phyloP scores from a whole-genome alignment of 305 asterid species.

The Fraxinus nigra region DNA sequence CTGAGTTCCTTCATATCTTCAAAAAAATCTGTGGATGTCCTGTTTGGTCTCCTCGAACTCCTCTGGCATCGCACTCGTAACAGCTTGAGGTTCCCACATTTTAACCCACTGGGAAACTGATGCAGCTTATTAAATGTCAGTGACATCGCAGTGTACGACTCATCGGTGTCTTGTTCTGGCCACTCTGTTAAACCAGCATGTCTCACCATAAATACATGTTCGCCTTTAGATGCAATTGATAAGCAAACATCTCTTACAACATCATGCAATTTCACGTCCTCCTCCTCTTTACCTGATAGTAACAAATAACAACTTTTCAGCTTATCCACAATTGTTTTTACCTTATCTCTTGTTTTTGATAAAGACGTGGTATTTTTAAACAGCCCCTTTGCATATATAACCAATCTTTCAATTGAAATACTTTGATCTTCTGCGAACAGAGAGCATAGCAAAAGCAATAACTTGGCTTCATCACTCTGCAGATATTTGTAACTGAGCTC shows the following conservation, averaged over 20 bases:
- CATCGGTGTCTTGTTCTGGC: background rate
- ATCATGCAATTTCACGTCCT: background rate
- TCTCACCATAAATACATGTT: background rate
- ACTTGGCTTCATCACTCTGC: background rate
- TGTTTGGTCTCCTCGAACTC: background rate
- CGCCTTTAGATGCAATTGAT: background rate
- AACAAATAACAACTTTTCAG: slow-evolving; percentile 7
- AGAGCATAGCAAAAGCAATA: background rate
- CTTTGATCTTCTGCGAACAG: background rate
- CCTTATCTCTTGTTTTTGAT: background rate
- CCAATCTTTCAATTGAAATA: slow-evolving; percentile 18
- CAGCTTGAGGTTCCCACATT: background rate
- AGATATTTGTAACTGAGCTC: slow-evolving; percentile 3
- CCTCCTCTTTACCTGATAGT: background rate
- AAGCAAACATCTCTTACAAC: background rate
- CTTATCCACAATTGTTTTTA: background rate
- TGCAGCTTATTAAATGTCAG: background rate
- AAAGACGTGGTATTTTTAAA: background rate
- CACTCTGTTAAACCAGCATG: background rate
- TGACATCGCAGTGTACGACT: background rate
- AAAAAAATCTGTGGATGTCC: background rate
- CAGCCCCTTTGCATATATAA: slow-evolving; percentile 8
- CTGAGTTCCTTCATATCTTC: background rate
- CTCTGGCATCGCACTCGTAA: background rate
- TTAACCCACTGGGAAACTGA: background rate